These are phyloP conservation scores for Aspergillus sp. DNA, from an alignment of 2,329 filamentous ascomycete genomes.

Conservation along the genomic window DNA sequence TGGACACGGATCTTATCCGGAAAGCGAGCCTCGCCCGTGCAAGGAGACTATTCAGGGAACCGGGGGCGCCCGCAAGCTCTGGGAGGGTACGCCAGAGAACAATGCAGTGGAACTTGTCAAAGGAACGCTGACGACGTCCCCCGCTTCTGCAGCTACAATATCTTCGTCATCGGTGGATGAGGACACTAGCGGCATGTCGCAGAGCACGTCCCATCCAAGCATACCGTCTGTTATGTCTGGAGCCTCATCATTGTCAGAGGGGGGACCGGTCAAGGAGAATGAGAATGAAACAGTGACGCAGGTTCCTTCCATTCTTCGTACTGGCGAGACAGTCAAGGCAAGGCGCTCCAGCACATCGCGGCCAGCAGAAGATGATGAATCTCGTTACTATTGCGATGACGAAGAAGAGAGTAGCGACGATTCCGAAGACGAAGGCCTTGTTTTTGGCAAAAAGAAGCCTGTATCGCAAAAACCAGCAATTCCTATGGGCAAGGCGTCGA, in stretches of 20 bases:
- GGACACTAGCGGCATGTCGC: conserved; percentile 47
- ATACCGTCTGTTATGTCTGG: conserved; percentile 48
- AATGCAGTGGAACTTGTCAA: conserved; percentile 19
- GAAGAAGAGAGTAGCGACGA: conserved; percentile 41
- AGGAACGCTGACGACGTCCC: conserved; percentile 34
- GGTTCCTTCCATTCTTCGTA: conserved; percentile 42
- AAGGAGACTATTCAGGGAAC: conserved; percentile 22
- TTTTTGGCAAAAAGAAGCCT: conserved; percentile 39
- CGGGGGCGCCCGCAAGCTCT: conserved; percentile 14
- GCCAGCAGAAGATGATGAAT: conserved; percentile 38
- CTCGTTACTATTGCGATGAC: conserved; percentile 42
- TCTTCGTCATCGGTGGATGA: conserved; percentile 49
- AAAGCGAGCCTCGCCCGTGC: conserved; percentile 25
- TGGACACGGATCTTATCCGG: conserved; percentile 16
- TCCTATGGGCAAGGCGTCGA: conserved; percentile 11
- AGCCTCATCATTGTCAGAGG: conserved; percentile 47
- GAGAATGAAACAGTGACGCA: conserved; percentile 25
- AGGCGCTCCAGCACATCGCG: conserved; percentile 20
- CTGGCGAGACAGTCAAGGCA: conserved; percentile 43
- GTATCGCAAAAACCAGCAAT: conserved; percentile 23
- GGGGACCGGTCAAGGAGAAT: conserved; percentile 32
- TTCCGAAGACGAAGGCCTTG: conserved; percentile 44
- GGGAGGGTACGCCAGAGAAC: conserved; percentile 15
- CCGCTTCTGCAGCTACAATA: conserved; percentile 47
- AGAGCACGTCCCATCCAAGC: conserved; percentile 49